Evolutionary conservation across 257 asterid species (phyloP).

Genomic region (Phtheirospermum japonicum): DNA sequence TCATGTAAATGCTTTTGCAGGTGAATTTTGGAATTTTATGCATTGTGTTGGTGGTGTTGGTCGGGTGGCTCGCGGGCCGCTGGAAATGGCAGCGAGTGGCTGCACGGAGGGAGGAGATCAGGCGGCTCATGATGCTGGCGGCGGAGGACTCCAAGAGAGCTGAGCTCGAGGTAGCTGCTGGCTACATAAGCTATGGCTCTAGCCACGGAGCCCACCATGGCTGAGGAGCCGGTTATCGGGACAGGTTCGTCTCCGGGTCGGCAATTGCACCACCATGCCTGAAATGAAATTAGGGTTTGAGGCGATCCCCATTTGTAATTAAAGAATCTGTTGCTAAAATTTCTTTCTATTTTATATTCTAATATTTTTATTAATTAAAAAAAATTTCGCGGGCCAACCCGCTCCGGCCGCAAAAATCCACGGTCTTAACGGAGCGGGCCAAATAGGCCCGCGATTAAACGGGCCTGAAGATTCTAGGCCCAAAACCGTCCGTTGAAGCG

Average conservation of each 20-base stretch:
- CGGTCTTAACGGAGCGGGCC: too few species aligned
- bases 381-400: too few species aligned
- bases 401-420: too few species aligned
- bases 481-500: too few species aligned
- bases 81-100: too few species aligned
- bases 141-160: slow-evolving; percentile 65
- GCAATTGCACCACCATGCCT: slow-evolving; percentile 47
- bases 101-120: slow-evolving; percentile 69
- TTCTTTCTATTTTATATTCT: too few species aligned
- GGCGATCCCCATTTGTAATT: too few species aligned
- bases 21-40: slow-evolving; percentile 56
- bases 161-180: slow-evolving; percentile 47
- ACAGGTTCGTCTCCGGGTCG: slow-evolving; percentile 23
- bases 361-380: too few species aligned
- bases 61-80: slow-evolving; percentile 51
- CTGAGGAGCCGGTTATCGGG: slow-evolving; percentile 16
- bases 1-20: slow-evolving; percentile 62
- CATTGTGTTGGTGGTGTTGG: slow-evolving; percentile 42
- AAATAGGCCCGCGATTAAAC: too few species aligned
- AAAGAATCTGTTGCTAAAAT: too few species aligned
- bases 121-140: slow-evolving; percentile 58
- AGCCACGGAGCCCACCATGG: slow-evolving; percentile 27
- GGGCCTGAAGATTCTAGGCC: too few species aligned
- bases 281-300: too few species aligned
- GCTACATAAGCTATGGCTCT: slow-evolving; percentile 27